These are phyloP conservation scores for Verticillium zaregamsianum DNA, from an alignment of 2,329 filamentous ascomycete genomes.

Conservation along the genomic window DNA sequence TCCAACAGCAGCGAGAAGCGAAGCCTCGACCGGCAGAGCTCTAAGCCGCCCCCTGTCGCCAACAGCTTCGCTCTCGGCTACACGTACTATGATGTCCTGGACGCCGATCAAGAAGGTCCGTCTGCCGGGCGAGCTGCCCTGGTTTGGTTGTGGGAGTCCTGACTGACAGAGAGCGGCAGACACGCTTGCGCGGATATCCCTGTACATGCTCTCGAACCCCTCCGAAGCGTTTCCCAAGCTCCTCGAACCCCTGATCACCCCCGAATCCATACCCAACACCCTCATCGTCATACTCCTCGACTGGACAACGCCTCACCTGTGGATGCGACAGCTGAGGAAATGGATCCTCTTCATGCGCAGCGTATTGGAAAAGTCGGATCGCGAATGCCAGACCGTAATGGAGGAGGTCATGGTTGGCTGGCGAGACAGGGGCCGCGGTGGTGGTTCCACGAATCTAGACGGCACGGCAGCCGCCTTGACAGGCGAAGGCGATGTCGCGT, in stretches of 20 bases:
- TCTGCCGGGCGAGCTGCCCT: neutral
- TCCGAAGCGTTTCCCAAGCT: conserved; percentile 79
- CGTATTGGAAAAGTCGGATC: conserved; percentile 68
- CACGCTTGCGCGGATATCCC: conserved; percentile 81
- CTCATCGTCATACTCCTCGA: conserved; percentile 89
- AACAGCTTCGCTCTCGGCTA: conserved; percentile 92
- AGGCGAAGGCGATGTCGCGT: conserved; percentile 61
- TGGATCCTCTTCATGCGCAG: conserved; percentile 84
- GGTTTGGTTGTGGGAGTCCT: neutral
- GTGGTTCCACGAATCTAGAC: conserved; percentile 59
- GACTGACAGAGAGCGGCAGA: conserved; percentile 45
- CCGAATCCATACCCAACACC: conserved; percentile 79
- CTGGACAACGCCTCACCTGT: conserved; percentile 91
- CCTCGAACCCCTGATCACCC: conserved; percentile 77
- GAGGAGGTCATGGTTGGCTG: conserved; percentile 80
- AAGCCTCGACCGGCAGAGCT: conserved; percentile 49
- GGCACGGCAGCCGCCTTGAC: conserved; percentile 54
- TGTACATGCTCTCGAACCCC: conserved; percentile 84
- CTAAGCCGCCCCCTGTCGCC: conserved; percentile 71
- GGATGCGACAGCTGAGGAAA: conserved; percentile 81
- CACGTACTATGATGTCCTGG: conserved; percentile 90
- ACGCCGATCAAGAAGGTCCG: conserved; percentile 86
- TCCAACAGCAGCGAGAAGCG: conserved; percentile 50
- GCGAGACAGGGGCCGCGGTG: conserved; percentile 69
- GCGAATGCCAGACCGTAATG: conserved; percentile 76